Conservation (phyloP, 805 yeast genomes). For the Candida ipomoeae region DNA sequence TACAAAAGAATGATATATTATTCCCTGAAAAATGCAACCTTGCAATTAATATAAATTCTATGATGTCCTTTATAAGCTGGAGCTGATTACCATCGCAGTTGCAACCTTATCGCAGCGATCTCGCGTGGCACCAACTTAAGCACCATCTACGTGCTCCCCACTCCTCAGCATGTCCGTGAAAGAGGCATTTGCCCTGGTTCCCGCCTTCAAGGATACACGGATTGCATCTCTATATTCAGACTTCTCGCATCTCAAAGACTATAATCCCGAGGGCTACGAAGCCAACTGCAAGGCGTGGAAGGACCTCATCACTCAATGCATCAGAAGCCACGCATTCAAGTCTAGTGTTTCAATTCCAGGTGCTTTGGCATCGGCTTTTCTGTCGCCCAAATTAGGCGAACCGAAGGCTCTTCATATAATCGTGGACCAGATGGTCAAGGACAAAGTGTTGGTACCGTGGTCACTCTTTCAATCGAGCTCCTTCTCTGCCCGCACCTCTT, state of each 20-base stretch:
- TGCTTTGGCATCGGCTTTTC: constrained; percentile 5
- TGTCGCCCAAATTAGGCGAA: constrained; percentile 22
- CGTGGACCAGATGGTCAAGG: constrained; percentile 23
- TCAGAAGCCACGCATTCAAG: constrained; percentile 9
- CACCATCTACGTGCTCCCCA: background rate
- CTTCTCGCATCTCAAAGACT: constrained; percentile 24
- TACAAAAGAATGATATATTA: no score
- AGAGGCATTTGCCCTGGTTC: constrained; percentile 8
- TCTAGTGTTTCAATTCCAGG: constrained; percentile 23
- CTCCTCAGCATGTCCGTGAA: constrained; percentile 3
- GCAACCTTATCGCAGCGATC: background rate
- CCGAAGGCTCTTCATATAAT: constrained; percentile 27
- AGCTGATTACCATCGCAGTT: background rate
- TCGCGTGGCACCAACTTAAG: background rate
- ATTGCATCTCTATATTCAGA: constrained; percentile 36
- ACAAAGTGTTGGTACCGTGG: constrained; percentile 11
- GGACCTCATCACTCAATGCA: constrained; percentile 18
- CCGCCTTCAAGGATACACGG: constrained; percentile 26
- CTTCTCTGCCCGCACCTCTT: background rate
- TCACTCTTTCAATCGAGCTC: constrained; percentile 10
- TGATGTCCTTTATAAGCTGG: no score
- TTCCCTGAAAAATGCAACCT: no score
- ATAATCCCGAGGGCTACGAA: constrained; percentile 41
- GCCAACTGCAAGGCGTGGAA: constrained; percentile 42
- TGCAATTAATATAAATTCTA: no score